These are phyloP conservation scores for Amaranthus tricolor DNA, from an alignment of 179 eudicot genomes.

Conservation along the genomic window DNA sequence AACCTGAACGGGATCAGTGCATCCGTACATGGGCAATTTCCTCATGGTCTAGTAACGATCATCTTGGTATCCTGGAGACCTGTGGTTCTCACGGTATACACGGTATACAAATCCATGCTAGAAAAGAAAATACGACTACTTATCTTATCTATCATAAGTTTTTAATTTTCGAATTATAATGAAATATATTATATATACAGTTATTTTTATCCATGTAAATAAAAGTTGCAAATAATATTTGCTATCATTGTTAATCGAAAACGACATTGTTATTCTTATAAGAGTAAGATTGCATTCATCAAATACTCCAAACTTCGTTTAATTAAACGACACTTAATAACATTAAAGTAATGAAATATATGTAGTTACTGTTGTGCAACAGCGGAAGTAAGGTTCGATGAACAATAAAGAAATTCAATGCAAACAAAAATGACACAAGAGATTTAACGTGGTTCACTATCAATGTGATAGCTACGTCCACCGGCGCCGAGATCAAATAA, in stretches of 20 bases:
- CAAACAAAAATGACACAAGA: no score
- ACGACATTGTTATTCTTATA: no score
- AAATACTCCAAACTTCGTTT: no score
- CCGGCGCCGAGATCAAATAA: no score
- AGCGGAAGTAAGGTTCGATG: no score
- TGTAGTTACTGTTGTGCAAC: no score
- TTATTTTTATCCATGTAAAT: neutral
- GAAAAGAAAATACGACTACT: neutral
- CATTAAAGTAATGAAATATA: no score
- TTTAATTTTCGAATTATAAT: neutral
- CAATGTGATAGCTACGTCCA: no score
- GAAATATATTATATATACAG: neutral
- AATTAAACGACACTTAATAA: no score
- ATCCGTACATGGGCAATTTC: slow-evolving; percentile 79
- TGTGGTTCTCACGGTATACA: slow-evolving; percentile 53
- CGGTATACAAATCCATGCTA: slow-evolving; percentile 49
- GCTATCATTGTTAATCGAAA: neutral
- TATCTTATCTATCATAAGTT: neutral
- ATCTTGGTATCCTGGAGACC: slow-evolving; percentile 70
- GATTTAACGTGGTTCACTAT: no score
- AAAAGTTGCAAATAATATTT: neutral
- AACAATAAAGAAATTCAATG: no score
- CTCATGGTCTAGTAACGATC: slow-evolving; percentile 87
- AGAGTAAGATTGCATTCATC: no score
- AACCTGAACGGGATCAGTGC: slow-evolving; percentile 69